Evolutionary conservation across 345 rosid genomes (phyloP).

Genomic region (Lumnitzera littorea): DNA sequence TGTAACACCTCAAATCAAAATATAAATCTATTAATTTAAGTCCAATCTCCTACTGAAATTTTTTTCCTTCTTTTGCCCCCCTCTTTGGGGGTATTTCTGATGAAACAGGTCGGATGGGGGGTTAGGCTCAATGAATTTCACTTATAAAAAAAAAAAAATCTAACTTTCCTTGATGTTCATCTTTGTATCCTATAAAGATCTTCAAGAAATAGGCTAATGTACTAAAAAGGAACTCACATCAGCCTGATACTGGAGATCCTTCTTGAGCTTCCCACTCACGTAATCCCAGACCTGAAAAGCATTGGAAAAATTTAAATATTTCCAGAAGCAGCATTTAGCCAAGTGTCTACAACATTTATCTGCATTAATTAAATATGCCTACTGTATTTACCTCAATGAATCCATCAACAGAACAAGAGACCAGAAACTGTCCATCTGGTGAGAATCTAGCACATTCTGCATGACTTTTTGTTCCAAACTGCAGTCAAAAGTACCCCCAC

Average conservation of each 20-base stretch:
- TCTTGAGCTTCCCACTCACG: conserved; percentile 93
- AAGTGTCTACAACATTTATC: background rate
- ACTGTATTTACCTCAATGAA: conserved; percentile 69
- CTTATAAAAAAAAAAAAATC: too few species aligned
- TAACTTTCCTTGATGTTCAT: too few species aligned
- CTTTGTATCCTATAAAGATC: too few species aligned
- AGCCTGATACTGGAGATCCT: conserved; percentile 97
- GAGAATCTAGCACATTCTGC: conserved; percentile 96
- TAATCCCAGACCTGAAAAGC: conserved; percentile 86
- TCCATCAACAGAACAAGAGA: conserved; percentile 93
- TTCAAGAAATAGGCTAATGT: background rate
- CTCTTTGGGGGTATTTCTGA: too few species aligned
- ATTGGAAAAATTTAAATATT: background rate
- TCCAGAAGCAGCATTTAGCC: background rate
- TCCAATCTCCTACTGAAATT: too few species aligned
- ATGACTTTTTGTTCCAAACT: conserved; percentile 94
- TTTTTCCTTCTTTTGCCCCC: too few species aligned
- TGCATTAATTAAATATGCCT: conserved; percentile 2
- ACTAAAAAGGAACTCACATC: conserved; percentile 44
- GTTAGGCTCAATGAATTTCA: too few species aligned
- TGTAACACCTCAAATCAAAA: too few species aligned
- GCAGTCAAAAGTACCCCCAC: conserved; percentile 16
- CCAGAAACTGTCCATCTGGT: conserved; percentile 97
- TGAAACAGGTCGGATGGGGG: too few species aligned
- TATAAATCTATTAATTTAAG: too few species aligned